Evolutionary conservation across 2,329 filamentous ascomycete genomes (phyloP), one percentile per base, ranked within the genome.

Genomic region (Esteya vermicola): DNA sequence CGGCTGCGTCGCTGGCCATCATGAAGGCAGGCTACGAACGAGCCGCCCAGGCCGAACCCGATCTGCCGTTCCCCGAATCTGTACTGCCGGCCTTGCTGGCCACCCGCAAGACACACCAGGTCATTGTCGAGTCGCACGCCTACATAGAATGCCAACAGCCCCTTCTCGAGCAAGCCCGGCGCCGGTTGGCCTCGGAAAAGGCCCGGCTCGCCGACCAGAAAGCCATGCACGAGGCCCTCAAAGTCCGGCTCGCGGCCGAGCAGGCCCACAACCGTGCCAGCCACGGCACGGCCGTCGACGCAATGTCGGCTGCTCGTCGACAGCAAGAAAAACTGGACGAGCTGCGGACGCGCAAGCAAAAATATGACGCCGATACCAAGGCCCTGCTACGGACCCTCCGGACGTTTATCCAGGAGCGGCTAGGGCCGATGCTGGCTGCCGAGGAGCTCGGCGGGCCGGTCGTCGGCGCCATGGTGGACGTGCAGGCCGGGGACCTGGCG

Each of bases 391-490:
- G 68, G 42, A 67, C 72, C 0, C 67, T 93, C 41, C 72, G 79
- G 46, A 62, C 61, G 14, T 93, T 93, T 52, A 78, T 89, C 42
- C 73, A 83, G 45, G 62, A 74, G 33, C 70, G 75, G 31, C 67
- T 93, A 1, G 81, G 81, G 1, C 60, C 72, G 4, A 82, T 89
- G 75, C 65, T 93, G 33, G 85, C 84, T 7, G 82, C 83, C 1
- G 85, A 93, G 59, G 82, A 86, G 52, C 67, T 88, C 1, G 85
- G 85, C 8, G 85, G 85, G 0, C 85, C 85, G 0, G 79, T 86
- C 10, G 83, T 88, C 1, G 83, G 85, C 4, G 80, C 85, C 48
- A 65, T 79, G 49, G 66, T 81, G 52, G 75, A 81, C 55, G 52
- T 82, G 19, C 59, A 77, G 63, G 50, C 70, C 9, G 70, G 80